Conservation (phyloP, 2,329 filamentous ascomycete species). For the Lachnellula cervina region DNA sequence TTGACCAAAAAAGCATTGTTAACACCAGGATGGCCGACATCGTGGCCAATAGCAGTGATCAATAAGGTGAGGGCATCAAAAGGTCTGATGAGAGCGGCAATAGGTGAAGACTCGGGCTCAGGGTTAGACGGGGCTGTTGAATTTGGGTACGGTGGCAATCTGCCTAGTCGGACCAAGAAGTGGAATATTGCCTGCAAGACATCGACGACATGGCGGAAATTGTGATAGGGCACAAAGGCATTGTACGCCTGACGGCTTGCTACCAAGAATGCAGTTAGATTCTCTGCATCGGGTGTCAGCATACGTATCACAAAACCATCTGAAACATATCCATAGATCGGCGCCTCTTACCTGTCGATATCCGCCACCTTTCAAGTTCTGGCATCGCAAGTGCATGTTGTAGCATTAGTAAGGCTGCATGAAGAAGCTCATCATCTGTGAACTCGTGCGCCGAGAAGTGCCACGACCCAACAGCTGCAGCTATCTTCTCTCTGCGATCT, state of each 20-base stretch:
- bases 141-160: constrained; percentile 62
- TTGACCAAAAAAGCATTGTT: constrained; percentile 96
- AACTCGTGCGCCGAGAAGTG: constrained; percentile 86
- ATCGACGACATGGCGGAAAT: constrained; percentile 95
- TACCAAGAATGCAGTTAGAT: constrained; percentile 79
- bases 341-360: constrained; percentile 62
- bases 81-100: constrained; percentile 72
- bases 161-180: constrained; percentile 78
- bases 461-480: constrained; percentile 67
- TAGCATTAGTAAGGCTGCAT: constrained; percentile 82
- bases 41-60: constrained; percentile 94
- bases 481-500: constrained; percentile 61
- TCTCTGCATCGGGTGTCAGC: constrained; percentile 53
- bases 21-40: constrained; percentile 94
- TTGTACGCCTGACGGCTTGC: constrained; percentile 94
- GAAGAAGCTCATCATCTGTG: constrained; percentile 82
- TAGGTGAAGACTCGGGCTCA: constrained; percentile 45
- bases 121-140: constrained; percentile 9
- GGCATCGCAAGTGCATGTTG: constrained; percentile 80
- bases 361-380: constrained; percentile 73
- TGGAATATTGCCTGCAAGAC: constrained; percentile 90
- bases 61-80: constrained; percentile 86
- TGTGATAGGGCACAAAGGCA: constrained; percentile 93
- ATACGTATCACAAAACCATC: constrained; percentile 24
- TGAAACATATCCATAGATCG: constrained; percentile 24